Conservation (phyloP, 306 rosid genomes). For the Cucumis melo region DNA sequence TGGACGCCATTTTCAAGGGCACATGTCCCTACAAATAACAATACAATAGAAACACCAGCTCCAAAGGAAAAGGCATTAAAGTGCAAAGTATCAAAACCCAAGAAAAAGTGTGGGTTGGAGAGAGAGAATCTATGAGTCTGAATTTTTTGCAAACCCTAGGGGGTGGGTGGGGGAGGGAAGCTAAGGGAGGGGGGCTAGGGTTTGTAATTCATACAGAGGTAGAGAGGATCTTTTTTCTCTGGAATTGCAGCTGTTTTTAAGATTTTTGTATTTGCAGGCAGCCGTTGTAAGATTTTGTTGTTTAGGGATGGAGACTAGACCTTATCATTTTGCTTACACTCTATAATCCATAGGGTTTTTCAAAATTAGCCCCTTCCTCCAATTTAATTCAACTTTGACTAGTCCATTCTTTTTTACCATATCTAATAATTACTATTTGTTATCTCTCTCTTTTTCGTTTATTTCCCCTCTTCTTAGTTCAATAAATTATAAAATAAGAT, state of each 20-base stretch:
- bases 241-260: neutral
- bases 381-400: slow-evolving; percentile 1
- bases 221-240: neutral
- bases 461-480: neutral
- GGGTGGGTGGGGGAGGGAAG: neutral
- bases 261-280: neutral
- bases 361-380: no score
- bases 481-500: neutral
- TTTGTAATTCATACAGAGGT: neutral
- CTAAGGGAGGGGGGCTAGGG: neutral
- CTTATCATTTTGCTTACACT: neutral
- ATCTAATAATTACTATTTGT: neutral
- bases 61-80: slow-evolving; percentile 1
- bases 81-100: neutral
- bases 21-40: neutral
- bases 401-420: neutral
- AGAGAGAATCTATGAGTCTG: neutral
- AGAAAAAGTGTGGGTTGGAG: neutral
- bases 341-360: neutral
- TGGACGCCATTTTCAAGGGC: neutral
- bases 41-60: neutral
- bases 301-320: neutral
- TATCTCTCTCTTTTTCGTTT: neutral
- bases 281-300: neutral
- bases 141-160: neutral